A percentile compares a stretch with the other conserved stretches of the same genome.
phyloP scores from a whole-genome alignment of 2,329 filamentous ascomycete genomes.

The Biscogniauxia sp. region DNA sequence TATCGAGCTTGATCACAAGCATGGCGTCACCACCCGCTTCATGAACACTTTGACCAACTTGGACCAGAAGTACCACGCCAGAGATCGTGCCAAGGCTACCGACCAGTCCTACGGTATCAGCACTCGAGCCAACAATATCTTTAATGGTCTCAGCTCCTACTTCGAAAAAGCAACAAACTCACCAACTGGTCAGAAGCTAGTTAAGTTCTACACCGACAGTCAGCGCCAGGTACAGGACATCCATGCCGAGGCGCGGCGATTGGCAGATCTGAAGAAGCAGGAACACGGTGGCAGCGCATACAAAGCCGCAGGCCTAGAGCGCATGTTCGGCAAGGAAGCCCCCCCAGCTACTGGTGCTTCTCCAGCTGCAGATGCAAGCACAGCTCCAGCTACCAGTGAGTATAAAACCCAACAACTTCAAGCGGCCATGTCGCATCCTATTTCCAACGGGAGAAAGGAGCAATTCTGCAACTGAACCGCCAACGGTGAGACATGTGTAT shows the following conservation, averaged over 20 bases:
- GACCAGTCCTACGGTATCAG: conserved; percentile 83
- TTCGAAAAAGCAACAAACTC: conserved; percentile 91
- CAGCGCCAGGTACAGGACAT: conserved; percentile 92
- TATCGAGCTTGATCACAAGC: conserved; percentile 84
- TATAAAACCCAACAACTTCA: neutral
- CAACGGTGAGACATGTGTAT: neutral
- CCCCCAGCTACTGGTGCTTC: conserved; percentile 30
- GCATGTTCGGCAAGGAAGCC: conserved; percentile 55
- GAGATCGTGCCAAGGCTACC: conserved; percentile 78
- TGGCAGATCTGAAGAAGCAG: conserved; percentile 82
- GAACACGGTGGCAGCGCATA: conserved; percentile 58
- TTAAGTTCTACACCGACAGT: conserved; percentile 80
- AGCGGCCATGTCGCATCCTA: neutral
- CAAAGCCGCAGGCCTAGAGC: conserved; percentile 57
- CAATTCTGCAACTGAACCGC: conserved; percentile 9
- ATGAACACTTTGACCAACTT: conserved; percentile 71
- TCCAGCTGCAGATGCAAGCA: conserved; percentile 19
- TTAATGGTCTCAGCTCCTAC: conserved; percentile 74
- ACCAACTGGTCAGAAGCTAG: conserved; percentile 83
- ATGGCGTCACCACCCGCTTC: conserved; percentile 82
- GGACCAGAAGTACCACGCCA: conserved; percentile 83
- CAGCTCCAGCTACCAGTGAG: conserved; percentile 22
- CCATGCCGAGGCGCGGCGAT: conserved; percentile 81
- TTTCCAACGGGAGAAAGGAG: conserved; percentile 6
- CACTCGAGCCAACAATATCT: conserved; percentile 64